A percentile compares a stretch with the other conserved stretches of the same genome.
Evolutionary conservation across 371 early-diverging fungal species (phyloP).

Genomic region (Massospora cicadina): DNA sequence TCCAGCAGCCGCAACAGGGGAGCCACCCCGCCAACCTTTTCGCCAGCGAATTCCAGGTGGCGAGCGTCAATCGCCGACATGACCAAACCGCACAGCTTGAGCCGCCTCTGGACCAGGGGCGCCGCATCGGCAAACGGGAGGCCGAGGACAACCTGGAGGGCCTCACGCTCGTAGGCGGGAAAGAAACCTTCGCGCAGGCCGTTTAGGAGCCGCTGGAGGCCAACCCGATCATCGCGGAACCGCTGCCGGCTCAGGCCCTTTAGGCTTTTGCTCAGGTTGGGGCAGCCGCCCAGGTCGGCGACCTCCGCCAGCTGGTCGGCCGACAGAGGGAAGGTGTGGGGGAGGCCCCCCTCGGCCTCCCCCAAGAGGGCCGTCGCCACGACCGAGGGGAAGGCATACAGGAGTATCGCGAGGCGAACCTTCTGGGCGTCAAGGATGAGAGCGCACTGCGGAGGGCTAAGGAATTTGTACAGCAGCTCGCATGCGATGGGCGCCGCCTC

Average conservation of each 20-base stretch:
- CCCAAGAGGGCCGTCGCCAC: not conserved
- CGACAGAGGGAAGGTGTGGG: conserved; percentile 21
- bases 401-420: not conserved
- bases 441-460: conserved; percentile 42
- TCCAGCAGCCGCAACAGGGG: not conserved
- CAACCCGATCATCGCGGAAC: conserved; percentile 51
- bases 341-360: conserved; percentile 14
- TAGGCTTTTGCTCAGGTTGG: conserved; percentile 32
- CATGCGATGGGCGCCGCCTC: conserved; percentile 13
- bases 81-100: conserved; percentile 40
- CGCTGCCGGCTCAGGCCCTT: conserved; percentile 39
- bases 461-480: conserved; percentile 38
- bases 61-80: conserved; percentile 30
- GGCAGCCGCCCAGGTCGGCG: conserved; percentile 29
- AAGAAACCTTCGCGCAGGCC: conserved; percentile 45
- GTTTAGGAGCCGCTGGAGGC: conserved; percentile 38
- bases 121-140: conserved; percentile 39
- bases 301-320: conserved; percentile 27
- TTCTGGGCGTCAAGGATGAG: conserved; percentile 15
- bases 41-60: conserved; percentile 17
- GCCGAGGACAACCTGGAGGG: conserved; percentile 37
- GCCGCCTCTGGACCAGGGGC: conserved; percentile 40
- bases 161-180: conserved; percentile 34
- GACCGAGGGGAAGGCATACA: not conserved
- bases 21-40: conserved; percentile 16